Conservation (phyloP, 1,139 yeast genomes). For the Hanseniaspora sp. region DNA sequence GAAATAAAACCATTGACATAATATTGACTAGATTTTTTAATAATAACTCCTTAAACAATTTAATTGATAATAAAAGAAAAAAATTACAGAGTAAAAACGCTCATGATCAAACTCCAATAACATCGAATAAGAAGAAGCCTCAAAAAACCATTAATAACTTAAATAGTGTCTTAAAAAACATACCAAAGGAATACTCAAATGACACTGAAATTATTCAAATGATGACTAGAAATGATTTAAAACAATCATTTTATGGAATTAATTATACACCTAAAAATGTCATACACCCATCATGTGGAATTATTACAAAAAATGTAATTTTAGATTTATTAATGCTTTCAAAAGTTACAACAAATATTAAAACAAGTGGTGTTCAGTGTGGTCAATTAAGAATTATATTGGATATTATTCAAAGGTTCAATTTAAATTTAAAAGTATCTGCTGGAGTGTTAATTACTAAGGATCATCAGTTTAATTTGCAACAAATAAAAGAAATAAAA, state of each 20-base stretch:
- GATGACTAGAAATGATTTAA: slow-evolving; percentile 27
- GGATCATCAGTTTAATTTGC: slow-evolving; percentile 33
- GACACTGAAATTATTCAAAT: slow-evolving; percentile 30
- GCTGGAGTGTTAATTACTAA: slow-evolving; percentile 56
- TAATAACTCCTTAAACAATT: background rate
- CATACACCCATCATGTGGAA: slow-evolving; percentile 42
- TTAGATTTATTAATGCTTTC: slow-evolving; percentile 48
- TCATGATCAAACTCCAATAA: background rate
- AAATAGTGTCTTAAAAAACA: slow-evolving; percentile 21
- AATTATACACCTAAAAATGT: slow-evolving; percentile 49
- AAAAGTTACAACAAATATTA: slow-evolving; percentile 44
- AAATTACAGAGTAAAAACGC: no score
- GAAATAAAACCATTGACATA: slow-evolving; percentile 17
- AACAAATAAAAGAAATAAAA: slow-evolving; percentile 39
- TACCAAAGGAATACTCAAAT: slow-evolving; percentile 29
- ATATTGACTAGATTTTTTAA: background rate
- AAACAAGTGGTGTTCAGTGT: slow-evolving; percentile 57
- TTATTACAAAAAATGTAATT: slow-evolving; percentile 38
- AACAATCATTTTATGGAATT: slow-evolving; percentile 43
- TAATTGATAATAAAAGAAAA: background rate
- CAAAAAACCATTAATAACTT: background rate
- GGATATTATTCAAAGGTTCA: slow-evolving; percentile 41
- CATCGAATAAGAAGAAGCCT: background rate
- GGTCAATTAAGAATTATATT: slow-evolving; percentile 44
- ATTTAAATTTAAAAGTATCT: slow-evolving; percentile 46